Base-by-base conservation (phyloP, 331 rosid species). In the Stylosanthes scabra region DNA sequence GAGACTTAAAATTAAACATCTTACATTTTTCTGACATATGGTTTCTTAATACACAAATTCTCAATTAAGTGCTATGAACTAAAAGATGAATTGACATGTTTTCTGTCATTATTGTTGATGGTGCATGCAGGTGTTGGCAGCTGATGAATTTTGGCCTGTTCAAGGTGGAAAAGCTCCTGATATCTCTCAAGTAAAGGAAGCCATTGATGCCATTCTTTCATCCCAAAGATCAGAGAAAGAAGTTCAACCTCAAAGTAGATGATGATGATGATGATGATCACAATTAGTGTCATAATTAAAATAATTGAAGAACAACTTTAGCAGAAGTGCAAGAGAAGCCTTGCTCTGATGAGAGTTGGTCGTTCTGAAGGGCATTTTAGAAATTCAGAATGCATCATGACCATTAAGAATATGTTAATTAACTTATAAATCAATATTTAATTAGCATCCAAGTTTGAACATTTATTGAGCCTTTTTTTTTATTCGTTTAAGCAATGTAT, bases 101-200 rank as follows among this genome's bases (percentile, higher is more conserved):
- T 57, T 57, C 31, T 57, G 11, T 44, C 11, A 28, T 64, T 14
- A 28, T 64, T 75, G 67, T 65, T 64, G 42, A 52, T 70, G 47
- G 59, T 25, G 59, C 55, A 91, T 25, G 59, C 55, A 91, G 97
- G 92, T 91, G 27, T 68, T 91, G 84, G 89, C 95, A 11, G 81
- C 92, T 0, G 95, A 91, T 84, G 95, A 91, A 59, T 82, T 91
- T 77, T 91, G 97, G 97, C 90, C 95, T 0, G 87, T 46, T 12
- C 91, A 91, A 80, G 95, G 92, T 9, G 88, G 91, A 50, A 91
- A 85, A 63, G 86, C 90, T 66, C 92, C 91, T 37, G 95, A 88
- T 77, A 88, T 91, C 76, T 80, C 90, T 52, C 95, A 91, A 80
- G 97, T 91, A 41, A 91, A 81, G 74, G 97, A 88, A 71, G 92